Evolutionary conservation across 352 stramenopile species (phyloP).

Genomic region (Aphanomyces invadans): DNA sequence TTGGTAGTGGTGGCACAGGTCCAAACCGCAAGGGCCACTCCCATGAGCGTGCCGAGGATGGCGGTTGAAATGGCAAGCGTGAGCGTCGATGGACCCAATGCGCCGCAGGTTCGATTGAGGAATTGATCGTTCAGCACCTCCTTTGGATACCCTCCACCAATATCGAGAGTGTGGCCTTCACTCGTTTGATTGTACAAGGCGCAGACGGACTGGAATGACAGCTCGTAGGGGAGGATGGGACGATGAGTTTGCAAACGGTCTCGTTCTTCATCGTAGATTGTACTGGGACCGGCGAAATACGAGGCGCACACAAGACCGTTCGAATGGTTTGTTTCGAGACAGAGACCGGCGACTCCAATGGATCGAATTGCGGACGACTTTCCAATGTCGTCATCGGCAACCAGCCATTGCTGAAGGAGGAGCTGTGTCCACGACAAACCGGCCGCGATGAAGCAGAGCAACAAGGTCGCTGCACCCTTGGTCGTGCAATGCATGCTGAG

Average conservation of each 20-base stretch:
- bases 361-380: background rate
- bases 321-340: background rate
- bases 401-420: slow-evolving; percentile 14
- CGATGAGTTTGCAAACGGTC: background rate
- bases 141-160: background rate
- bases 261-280: background rate
- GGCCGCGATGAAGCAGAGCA: slow-evolving; percentile 4
- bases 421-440: slow-evolving; percentile 15
- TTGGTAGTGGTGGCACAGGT: slow-evolving; percentile 16
- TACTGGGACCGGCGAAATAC: background rate
- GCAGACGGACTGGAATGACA: slow-evolving; percentile 6
- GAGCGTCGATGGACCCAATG: slow-evolving; percentile 5
- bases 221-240: background rate
- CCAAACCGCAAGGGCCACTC: background rate
- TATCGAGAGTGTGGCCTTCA: background rate
- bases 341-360: slow-evolving; percentile 10
- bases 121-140: slow-evolving; percentile 11
- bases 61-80: slow-evolving; percentile 4
- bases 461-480: slow-evolving; percentile 10
- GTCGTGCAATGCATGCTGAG: slow-evolving; percentile 11
- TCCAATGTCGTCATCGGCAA: background rate
- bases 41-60: slow-evolving; percentile 16
- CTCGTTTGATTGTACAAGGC: background rate
- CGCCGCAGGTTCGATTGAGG: slow-evolving; percentile 4
- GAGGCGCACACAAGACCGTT: background rate